Evolutionary conservation across 2,329 filamentous ascomycete genomes (phyloP), one percentile per base, ranked within the genome.

Genomic region (Neonectria punicea): DNA sequence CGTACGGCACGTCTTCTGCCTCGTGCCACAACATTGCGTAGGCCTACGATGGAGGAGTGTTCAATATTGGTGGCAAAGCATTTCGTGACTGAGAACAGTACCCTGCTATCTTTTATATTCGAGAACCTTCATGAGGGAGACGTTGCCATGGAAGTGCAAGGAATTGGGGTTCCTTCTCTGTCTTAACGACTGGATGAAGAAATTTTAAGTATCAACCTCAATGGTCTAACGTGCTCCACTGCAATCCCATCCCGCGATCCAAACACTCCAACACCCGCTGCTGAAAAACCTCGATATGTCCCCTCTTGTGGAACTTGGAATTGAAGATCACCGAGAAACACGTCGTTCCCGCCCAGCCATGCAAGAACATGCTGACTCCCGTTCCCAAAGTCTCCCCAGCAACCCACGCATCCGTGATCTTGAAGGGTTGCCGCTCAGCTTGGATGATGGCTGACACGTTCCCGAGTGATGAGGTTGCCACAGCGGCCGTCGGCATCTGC

Each of bases 251-350:
- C 1, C 20, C 30, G 13, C 11, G 9, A n/a, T 41, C 32, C 1
- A 61, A 18, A 34, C 44, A 18, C 3, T 39, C 8, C 4, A 61
- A 8, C 14, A 41, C 36, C 16, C 10, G 54, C 4, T 28, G 13
- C 22, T 54, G 20, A 41, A 60, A 54, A 1, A 1, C 7, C 22
- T 54, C 50, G 1, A 61, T 20, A 10, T 11, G 30, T 5, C 11
- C 20, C n/a, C 8, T 47, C 1, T 49, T 20, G 20, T 56, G 51
- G 22, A 43, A 32, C 4, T 22, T n/a, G 9, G 32, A 49, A 34
- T 55, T 56, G 51, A 61, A 61, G 4, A 61, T 34, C 51, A 55
- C 43, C 2, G 51, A 61, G 18, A 61, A 50, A 5, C 22, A 32
- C n/a, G 28, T 34, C 16, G 20, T n/a, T 7, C 22, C 44, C 3